A percentile compares a stretch with the other conserved stretches of the same genome.
Conservation (phyloP, 805 yeast species). For the Priceomyces fermenticarens region DNA sequence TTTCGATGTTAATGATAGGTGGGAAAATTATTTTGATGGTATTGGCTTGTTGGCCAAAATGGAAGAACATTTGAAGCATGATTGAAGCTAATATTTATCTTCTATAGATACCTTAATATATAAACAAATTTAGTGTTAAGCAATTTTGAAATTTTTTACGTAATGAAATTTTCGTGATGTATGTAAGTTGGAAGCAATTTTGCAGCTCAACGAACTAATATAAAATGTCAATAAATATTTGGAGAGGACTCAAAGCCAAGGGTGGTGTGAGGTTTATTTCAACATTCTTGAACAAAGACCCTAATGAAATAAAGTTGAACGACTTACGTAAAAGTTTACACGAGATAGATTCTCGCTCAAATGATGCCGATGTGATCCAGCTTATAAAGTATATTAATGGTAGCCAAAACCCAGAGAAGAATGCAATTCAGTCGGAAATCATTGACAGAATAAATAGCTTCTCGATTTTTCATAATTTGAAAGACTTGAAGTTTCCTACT, state of each 20-base stretch:
- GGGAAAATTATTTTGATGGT: conserved; percentile 53
- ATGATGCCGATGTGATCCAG: conserved; percentile 8
- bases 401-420: conserved; percentile 9
- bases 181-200: too few species aligned
- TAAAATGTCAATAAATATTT: too few species aligned
- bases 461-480: conserved; percentile 25
- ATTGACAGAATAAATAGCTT: conserved; percentile 20
- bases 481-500: conserved; percentile 13
- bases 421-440: conserved; percentile 15
- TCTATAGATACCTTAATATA: neutral
- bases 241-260: neutral
- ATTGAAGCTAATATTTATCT: conserved; percentile 1
- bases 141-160: neutral
- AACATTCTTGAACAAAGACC: conserved; percentile 6
- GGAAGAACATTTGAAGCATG: conserved; percentile 28
- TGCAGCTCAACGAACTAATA: too few species aligned
- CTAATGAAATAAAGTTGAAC: conserved; percentile 3
- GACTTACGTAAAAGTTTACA: conserved; percentile 6
- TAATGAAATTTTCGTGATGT: neutral
- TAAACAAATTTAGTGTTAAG: neutral
- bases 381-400: conserved; percentile 10
- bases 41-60: conserved; percentile 48
- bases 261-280: conserved; percentile 3
- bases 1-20: conserved; percentile 36
- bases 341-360: conserved; percentile 2